Conservation (phyloP, 495 filamentous ascomycete genomes). For the Neurospora intermedia region DNA sequence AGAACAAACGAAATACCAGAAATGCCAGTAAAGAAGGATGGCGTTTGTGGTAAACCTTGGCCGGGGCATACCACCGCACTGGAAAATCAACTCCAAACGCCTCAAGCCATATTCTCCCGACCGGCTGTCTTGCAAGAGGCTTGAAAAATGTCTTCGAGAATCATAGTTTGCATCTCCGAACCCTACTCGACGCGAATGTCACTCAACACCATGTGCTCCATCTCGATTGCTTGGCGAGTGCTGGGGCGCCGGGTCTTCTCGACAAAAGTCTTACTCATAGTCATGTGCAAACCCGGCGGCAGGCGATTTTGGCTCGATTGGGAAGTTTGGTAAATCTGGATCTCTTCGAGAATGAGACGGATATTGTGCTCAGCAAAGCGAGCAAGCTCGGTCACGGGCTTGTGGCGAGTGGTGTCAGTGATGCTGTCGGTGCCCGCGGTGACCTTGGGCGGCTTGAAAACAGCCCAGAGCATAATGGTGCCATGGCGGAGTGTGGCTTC, state of each 20-base stretch:
- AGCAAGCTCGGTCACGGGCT: not conserved
- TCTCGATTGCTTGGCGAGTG: not conserved
- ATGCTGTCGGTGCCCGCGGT: no score
- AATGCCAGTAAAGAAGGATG: no score
- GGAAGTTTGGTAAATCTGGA: not conserved
- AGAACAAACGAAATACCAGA: no score
- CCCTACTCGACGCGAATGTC: no score
- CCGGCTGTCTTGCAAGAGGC: no score
- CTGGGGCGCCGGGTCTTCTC: not conserved
- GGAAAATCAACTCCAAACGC: no score
- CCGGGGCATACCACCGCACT: no score
- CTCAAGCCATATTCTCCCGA: no score
- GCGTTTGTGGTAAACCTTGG: no score
- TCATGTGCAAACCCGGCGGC: not conserved
- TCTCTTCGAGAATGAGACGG: not conserved
- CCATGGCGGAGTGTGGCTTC: constrained; percentile 12
- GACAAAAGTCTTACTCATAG: not conserved
- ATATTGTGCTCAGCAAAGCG: not conserved
- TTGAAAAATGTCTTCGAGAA: not conserved
- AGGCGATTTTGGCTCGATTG: not conserved
- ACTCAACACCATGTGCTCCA: no score
- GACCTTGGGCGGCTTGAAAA: not conserved
- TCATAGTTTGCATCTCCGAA: not conserved
- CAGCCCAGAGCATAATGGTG: constrained; percentile 9
- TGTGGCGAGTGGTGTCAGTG: not conserved